A percentile compares a stretch with the other conserved stretches of the same genome.
Evolutionary conservation across 441 rosid genomes (phyloP).

Genomic region (Euphorbia schlechtendalii): DNA sequence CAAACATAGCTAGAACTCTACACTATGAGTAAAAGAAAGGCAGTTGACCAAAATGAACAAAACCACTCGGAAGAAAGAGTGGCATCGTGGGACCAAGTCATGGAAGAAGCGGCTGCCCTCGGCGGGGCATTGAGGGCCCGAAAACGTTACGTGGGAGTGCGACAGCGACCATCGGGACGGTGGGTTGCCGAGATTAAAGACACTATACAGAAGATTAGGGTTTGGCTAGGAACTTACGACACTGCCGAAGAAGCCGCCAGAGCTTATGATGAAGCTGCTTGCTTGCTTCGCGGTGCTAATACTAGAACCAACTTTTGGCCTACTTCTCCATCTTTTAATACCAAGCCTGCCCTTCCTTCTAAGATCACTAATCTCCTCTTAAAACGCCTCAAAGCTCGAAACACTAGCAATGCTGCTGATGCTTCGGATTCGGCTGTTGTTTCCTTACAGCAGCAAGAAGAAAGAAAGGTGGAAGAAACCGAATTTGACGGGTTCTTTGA

Average conservation of each 20-base stretch:
- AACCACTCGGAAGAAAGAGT: background rate
- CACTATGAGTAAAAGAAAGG: constrained; percentile 23
- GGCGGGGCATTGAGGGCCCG: constrained; percentile 28
- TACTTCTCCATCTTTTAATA: constrained; percentile 19
- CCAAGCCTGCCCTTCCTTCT: constrained; percentile 32
- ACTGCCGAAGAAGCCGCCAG: constrained; percentile 55
- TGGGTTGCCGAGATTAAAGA: constrained; percentile 57
- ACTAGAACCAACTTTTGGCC: constrained; percentile 50
- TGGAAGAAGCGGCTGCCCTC: constrained; percentile 31
- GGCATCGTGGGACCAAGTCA: constrained; percentile 24
- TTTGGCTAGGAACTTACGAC: constrained; percentile 50
- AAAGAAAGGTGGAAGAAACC: constrained; percentile 3
- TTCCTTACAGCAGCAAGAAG: constrained; percentile 8
- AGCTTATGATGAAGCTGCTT: constrained; percentile 56
- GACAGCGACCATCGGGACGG: constrained; percentile 46
- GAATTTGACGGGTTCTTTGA: constrained; percentile 22
- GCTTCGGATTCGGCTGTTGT: background rate
- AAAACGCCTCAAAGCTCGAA: constrained; percentile 30
- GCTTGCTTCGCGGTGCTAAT: constrained; percentile 47
- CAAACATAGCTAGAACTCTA: background rate
- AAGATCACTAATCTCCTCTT: constrained; percentile 33
- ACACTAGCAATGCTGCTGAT: constrained; percentile 7
- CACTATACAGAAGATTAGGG: constrained; percentile 42
- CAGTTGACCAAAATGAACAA: background rate
- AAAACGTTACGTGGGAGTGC: constrained; percentile 41